A percentile compares a stretch with the other conserved stretches of the same genome.
Evolutionary conservation across 2,329 filamentous ascomycete genomes (phyloP).

Genomic region (Botrytis paeoniae): DNA sequence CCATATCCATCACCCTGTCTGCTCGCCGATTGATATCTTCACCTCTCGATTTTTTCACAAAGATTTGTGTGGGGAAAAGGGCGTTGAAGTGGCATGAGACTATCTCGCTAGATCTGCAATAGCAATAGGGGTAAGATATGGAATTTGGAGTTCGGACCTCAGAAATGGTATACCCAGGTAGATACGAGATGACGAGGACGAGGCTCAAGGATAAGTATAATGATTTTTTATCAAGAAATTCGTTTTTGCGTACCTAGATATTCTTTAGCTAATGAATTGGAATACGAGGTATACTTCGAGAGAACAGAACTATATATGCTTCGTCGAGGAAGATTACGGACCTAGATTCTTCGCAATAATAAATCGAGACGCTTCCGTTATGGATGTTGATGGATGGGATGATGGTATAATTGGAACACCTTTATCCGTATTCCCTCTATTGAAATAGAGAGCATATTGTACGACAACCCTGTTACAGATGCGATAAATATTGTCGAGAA

Average conservation of each 20-base stretch:
- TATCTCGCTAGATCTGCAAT: not conserved
- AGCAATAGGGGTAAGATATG: no score
- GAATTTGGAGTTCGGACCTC: not conserved
- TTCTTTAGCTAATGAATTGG: not conserved
- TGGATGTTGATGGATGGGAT: not conserved
- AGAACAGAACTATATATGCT: fast-evolving
- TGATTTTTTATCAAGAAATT: not conserved
- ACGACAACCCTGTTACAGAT: no score
- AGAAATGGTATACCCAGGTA: not conserved
- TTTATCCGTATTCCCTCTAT: not conserved
- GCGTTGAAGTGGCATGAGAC: not conserved
- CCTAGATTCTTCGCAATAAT: not conserved
- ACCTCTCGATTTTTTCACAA: not conserved
- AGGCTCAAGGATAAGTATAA: not conserved
- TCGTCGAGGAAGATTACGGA: not conserved
- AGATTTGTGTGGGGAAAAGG: not conserved
- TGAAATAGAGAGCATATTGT: fast-evolving
- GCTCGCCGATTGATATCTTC: no score
- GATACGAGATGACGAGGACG: not conserved
- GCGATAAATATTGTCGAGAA: not conserved
- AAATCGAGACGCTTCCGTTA: no score
- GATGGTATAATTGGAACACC: not conserved
- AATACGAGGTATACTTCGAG: fast-evolving
- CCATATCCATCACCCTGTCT: not conserved
- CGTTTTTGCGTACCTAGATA: not conserved